Conservation (phyloP, 176 grass and related monocot species). For the Raddia guianensis region DNA sequence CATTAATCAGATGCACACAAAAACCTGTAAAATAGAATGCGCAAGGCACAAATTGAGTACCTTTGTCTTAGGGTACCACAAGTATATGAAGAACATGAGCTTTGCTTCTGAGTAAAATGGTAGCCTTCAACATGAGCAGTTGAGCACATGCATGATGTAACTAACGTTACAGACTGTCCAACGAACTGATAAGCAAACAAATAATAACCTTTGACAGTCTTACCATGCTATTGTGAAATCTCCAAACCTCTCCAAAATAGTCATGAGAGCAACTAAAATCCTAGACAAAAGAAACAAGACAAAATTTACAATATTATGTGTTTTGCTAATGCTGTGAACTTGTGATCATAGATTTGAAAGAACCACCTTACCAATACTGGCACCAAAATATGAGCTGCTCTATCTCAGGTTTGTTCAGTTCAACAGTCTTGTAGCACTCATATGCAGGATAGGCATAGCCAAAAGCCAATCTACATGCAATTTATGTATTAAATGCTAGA, state of each 20-base stretch:
- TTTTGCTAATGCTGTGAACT: background rate
- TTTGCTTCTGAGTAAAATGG: constrained; percentile 97
- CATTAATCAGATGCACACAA: constrained; percentile 27
- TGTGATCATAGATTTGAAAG: constrained; percentile 24
- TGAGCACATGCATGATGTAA: constrained; percentile 27
- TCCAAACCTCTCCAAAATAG: constrained; percentile 93
- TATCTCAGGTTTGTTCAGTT: constrained; percentile 96
- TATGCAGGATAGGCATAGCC: constrained; percentile 99
- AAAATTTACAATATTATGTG: constrained; percentile 19
- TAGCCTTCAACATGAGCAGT: constrained; percentile 63
- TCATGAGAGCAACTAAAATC: constrained; percentile 92
- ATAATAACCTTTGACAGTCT: constrained; percentile 30
- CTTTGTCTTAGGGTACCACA: constrained; percentile 99
- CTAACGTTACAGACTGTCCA: constrained; percentile 41
- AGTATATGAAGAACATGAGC: constrained; percentile 84
- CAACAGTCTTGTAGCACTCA: constrained; percentile 99
- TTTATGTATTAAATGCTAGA: constrained; percentile 21
- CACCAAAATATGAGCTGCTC: constrained; percentile 98
- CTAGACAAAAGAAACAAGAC: constrained; percentile 47
- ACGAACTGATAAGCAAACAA: constrained; percentile 25
- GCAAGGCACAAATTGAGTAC: constrained; percentile 40
- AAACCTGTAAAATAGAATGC: constrained; percentile 33
- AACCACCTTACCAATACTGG: constrained; percentile 80
- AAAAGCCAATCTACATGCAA: constrained; percentile 63
- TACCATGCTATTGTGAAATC: constrained; percentile 95